These are phyloP conservation scores for Olyra latifolia DNA, from an alignment of 176 grass and related monocot genomes.

Conservation along the genomic window DNA sequence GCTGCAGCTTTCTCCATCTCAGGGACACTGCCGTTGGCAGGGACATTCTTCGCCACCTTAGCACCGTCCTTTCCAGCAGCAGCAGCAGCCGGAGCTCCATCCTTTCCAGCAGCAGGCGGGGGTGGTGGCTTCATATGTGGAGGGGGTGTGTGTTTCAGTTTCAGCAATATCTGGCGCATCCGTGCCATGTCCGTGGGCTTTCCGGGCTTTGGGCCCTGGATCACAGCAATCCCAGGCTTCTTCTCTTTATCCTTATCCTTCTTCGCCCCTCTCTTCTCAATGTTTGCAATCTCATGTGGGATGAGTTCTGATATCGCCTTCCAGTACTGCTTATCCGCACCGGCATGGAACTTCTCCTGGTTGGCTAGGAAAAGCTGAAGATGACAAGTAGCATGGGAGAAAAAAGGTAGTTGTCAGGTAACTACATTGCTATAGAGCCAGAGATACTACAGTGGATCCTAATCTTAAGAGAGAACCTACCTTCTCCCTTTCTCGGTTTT, in stretches of 20 bases:
- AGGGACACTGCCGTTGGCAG: conserved; percentile 44
- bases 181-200: conserved; percentile 74
- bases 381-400: not conserved
- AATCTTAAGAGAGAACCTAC: conserved; percentile 23
- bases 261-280: conserved; percentile 72
- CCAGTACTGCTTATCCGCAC: conserved; percentile 85
- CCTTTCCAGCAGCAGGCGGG: conserved; percentile 38
- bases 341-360: conserved; percentile 78
- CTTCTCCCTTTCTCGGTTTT: conserved; percentile 86
- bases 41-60: conserved; percentile 33
- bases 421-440: not conserved
- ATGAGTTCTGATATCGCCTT: conserved; percentile 89
- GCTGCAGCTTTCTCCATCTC: conserved; percentile 60
- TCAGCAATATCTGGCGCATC: conserved; percentile 81
- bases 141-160: conserved; percentile 74
- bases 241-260: conserved; percentile 82
- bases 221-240: conserved; percentile 65
- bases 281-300: conserved; percentile 83
- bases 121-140: conserved; percentile 72
- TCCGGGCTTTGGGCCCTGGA: conserved; percentile 87
- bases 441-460: not conserved
- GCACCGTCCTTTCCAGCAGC: conserved; percentile 42
- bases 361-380: conserved; percentile 68
- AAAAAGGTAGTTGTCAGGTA: not conserved
- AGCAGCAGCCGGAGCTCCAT: conserved; percentile 21